Evolutionary conservation across 2,329 filamentous ascomycete genomes (phyloP).

Genomic region (Thielaviopsis euricoi): DNA sequence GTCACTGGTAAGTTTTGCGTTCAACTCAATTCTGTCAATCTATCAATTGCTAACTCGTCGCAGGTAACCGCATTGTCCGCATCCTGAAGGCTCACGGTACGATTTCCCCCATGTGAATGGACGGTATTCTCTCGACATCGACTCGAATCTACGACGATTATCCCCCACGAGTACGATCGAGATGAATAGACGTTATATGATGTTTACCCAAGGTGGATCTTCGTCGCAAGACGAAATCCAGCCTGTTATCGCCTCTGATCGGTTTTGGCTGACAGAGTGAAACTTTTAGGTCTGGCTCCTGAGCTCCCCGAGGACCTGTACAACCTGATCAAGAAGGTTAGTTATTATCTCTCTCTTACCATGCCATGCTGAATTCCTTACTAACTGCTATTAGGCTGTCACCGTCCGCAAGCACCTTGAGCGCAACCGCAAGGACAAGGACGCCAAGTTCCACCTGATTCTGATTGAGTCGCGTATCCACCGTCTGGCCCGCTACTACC

Average conservation of each 20-base stretch:
- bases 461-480: conserved; percentile 99
- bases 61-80: conserved; percentile 98
- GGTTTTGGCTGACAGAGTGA: conserved; percentile 92
- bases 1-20: conserved; percentile 61
- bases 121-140: conserved; percentile 17
- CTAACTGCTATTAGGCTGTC: conserved; percentile 48
- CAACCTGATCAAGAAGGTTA: conserved; percentile 99
- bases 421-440: conserved; percentile 99
- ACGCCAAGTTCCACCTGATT: conserved; percentile 99
- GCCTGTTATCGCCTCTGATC: conserved; percentile 56
- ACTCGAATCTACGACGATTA: conserved; percentile 9
- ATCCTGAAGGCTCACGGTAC: conserved; percentile 97
- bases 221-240: conserved; percentile 8
- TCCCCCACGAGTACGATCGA: conserved; percentile 15
- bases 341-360: conserved; percentile 7
- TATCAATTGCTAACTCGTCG: conserved; percentile 22
- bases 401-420: conserved; percentile 99
- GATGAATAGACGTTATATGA: conserved; percentile 7
- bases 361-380: not conserved
- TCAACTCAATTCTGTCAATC: not conserved
- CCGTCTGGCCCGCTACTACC: conserved; percentile 99
- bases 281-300: conserved; percentile 81
- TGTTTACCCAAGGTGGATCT: conserved; percentile 11
- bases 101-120: conserved; percentile 28
- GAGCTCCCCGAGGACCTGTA: conserved; percentile 99